Conservation (phyloP, 2,329 filamentous ascomycete genomes). For the Cladosporium sp. region DNA sequence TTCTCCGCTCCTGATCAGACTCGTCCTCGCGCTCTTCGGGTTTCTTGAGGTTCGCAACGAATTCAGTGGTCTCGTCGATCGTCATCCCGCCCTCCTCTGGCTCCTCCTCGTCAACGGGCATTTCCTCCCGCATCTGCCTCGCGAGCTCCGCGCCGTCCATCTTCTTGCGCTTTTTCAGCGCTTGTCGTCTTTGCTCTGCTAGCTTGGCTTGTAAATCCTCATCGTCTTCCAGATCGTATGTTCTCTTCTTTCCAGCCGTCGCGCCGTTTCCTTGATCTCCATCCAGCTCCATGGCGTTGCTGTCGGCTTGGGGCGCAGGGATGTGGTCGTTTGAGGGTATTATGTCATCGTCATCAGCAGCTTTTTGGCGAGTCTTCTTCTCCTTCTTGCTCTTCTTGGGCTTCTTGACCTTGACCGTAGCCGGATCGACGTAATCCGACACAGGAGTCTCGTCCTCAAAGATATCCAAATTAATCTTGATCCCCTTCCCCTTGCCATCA, state of each 20-base stretch:
- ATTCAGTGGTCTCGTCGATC: slow-evolving; percentile 95
- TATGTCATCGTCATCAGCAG: slow-evolving; percentile 56
- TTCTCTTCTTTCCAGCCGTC: slow-evolving; percentile 54
- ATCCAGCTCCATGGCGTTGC: slow-evolving; percentile 73
- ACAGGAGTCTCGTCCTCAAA: slow-evolving; percentile 58
- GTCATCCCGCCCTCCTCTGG: slow-evolving; percentile 64
- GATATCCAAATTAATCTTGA: slow-evolving; percentile 74
- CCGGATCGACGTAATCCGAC: slow-evolving; percentile 85
- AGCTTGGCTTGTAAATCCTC: slow-evolving; percentile 87
- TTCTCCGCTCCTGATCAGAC: slow-evolving; percentile 16
- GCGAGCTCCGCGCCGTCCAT: slow-evolving; percentile 82
- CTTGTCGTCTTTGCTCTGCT: slow-evolving; percentile 74
- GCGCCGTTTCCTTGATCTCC: slow-evolving; percentile 28
- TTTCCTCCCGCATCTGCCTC: slow-evolving; percentile 67
- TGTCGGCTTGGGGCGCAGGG: slow-evolving; percentile 29
- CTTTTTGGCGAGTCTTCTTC: slow-evolving; percentile 66
- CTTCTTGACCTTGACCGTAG: slow-evolving; percentile 89
- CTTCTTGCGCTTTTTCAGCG: slow-evolving; percentile 89
- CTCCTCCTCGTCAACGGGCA: slow-evolving; percentile 57
- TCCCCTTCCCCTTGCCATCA: slow-evolving; percentile 59
- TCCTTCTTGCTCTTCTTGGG: slow-evolving; percentile 77
- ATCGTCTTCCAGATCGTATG: slow-evolving; percentile 68
- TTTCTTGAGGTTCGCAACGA: slow-evolving; percentile 79
- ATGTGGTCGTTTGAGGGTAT: slow-evolving; percentile 33
- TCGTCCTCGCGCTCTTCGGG: slow-evolving; percentile 51